A percentile compares a stretch with the other conserved stretches of the same genome.
Evolutionary conservation across 208 protist species (phyloP).

Genomic region (Acanthamoeba royreba): DNA sequence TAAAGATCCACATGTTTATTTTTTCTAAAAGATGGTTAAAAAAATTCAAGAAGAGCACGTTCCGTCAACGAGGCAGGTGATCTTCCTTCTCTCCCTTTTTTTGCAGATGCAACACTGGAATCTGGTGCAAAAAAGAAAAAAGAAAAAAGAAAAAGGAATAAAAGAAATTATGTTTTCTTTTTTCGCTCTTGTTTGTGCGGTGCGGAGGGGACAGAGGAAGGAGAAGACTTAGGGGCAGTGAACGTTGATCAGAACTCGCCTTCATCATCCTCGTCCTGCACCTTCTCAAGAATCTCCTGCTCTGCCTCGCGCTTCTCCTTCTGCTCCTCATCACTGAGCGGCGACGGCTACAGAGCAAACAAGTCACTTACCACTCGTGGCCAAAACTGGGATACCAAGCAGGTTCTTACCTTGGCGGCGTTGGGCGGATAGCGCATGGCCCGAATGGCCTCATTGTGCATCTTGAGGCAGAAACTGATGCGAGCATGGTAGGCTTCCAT

Average conservation of each 20-base stretch:
- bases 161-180: background rate
- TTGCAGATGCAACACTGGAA: too few species aligned
- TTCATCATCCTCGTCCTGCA: slow-evolving; percentile 1
- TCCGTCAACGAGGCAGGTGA: too few species aligned
- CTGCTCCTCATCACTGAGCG: background rate
- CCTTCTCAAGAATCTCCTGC: background rate
- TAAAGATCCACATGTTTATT: too few species aligned
- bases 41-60: too few species aligned
- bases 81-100: too few species aligned
- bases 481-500: slow-evolving; percentile 91
- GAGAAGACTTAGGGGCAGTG: background rate
- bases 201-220: background rate
- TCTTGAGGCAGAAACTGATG: slow-evolving; percentile 92
- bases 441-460: slow-evolving; percentile 88
- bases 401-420: background rate
- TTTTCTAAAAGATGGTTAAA: too few species aligned
- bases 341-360: background rate
- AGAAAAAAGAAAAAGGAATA: background rate
- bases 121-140: background rate
- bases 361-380: background rate
- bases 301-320: slow-evolving; percentile 14
- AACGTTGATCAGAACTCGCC: background rate
- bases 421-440: slow-evolving; percentile 45
- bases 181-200: background rate
- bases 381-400: background rate